A percentile compares a stretch with the other conserved stretches of the same genome.
Conservation (phyloP, 75 land plant species). For the Pseudotsuga menziesii region DNA sequence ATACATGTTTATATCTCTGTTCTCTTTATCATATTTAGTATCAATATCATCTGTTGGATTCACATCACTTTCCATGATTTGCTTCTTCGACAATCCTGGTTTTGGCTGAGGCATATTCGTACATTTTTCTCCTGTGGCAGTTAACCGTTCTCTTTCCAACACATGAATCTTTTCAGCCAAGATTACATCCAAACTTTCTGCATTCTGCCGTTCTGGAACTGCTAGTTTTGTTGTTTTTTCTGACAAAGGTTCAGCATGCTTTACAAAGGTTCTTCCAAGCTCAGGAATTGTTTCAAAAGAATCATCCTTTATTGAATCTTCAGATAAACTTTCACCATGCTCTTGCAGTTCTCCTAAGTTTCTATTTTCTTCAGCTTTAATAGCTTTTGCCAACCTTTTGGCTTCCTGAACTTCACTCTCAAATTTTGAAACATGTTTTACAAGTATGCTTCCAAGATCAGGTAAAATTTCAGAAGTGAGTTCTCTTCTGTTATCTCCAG, state of each 20-base stretch:
- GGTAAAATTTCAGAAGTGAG: not conserved
- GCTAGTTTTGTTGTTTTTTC: not conserved
- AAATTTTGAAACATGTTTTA: constrained; percentile 58
- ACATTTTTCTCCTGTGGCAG: not conserved
- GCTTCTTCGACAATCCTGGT: not conserved
- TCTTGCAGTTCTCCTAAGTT: not conserved
- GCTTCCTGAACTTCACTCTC: constrained; percentile 49
- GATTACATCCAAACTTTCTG: not conserved
- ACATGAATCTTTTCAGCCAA: not conserved
- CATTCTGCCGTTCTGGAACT: not conserved
- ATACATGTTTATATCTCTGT: not conserved
- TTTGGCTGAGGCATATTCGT: constrained; percentile 1
- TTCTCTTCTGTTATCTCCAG: not conserved
- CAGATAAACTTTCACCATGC: constrained; percentile 8
- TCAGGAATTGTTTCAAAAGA: not conserved
- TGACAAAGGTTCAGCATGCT: not conserved
- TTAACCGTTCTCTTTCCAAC: not conserved
- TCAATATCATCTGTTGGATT: not conserved
- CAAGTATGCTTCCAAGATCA: constrained; percentile 39
- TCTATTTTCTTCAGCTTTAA: constrained; percentile 1
- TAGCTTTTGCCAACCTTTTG: constrained; percentile 4
- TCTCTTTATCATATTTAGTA: not conserved
- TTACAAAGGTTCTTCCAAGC: not conserved
- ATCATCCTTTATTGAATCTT: not conserved
- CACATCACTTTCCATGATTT: constrained; percentile 1